Conservation (phyloP, 2,329 filamentous ascomycete species). For the Fusarium siculi region DNA sequence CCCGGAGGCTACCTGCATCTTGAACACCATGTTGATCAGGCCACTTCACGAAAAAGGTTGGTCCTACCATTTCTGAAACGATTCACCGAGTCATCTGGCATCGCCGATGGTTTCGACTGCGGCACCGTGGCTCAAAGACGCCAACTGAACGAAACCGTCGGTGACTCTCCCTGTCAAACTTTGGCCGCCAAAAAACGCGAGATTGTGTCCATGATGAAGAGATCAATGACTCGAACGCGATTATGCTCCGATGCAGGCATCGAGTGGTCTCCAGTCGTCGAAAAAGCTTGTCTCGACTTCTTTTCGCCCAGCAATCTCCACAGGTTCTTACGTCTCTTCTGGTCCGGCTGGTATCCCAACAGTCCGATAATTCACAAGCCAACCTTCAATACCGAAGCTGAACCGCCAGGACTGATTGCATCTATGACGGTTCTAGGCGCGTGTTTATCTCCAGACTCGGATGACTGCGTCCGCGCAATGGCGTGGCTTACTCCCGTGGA, state of each 20-base stretch:
- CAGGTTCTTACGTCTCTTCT: background rate
- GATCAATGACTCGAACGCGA: background rate
- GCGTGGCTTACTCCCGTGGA: background rate
- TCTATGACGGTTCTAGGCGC: background rate
- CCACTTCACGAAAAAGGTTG: background rate
- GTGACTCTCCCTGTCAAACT: background rate
- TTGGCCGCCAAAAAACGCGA: background rate
- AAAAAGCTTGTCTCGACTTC: background rate
- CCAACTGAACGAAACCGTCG: accelerated
- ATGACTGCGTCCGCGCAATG: background rate
- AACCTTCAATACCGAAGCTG: background rate
- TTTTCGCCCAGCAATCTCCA: background rate
- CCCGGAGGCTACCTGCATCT: no score
- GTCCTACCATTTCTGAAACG: background rate
- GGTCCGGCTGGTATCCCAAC: background rate
- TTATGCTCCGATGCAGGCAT: accelerated
- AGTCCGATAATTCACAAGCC: background rate
- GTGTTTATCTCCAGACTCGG: background rate
- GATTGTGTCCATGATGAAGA: background rate
- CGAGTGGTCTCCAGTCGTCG: background rate
- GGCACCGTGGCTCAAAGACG: background rate
- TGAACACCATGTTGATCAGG: background rate
- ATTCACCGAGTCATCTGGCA: no score
- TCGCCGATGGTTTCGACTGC: background rate
- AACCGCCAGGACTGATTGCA: background rate